phyloP scores from a whole-genome alignment of 202 grass and related monocot genomes.

The Musa balbisiana region DNA sequence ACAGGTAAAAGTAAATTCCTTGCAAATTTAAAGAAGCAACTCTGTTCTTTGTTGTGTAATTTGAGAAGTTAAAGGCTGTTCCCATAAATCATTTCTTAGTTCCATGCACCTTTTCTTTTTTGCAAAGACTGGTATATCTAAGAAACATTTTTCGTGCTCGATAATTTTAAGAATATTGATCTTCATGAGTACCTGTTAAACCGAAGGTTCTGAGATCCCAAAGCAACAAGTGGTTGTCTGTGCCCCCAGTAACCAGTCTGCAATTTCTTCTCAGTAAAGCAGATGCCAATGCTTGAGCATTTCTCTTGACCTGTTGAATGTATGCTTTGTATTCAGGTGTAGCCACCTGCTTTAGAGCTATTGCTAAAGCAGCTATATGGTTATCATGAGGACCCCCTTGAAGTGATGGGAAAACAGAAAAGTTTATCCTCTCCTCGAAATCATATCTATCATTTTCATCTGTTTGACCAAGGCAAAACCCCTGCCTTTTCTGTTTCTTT shows the following conservation, averaged over 20 bases:
- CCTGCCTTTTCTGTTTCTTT: conserved; percentile 29
- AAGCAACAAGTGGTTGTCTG: conserved; percentile 46
- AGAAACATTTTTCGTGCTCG: too few relatives aligned
- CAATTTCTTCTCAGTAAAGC: conserved; percentile 51
- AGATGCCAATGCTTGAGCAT: conserved; percentile 43
- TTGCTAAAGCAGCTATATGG: conserved; percentile 46
- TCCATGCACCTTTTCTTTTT: too few relatives aligned
- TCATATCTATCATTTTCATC: conserved; percentile 28
- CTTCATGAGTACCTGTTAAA: conserved; percentile 33
- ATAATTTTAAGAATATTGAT: conserved; percentile 3
- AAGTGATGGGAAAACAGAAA: conserved; percentile 44
- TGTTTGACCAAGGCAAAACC: conserved; percentile 13
- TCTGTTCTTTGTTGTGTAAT: not conserved
- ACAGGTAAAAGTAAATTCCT: too few relatives aligned
- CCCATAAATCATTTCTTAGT: not conserved
- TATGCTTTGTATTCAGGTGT: conserved; percentile 39
- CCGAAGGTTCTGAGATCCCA: conserved; percentile 50
- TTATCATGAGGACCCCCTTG: conserved; percentile 50
- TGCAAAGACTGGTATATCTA: too few relatives aligned
- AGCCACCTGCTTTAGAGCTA: conserved; percentile 45
- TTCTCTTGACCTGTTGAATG: conserved; percentile 48
- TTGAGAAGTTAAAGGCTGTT: not conserved
- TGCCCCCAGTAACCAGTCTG: conserved; percentile 44
- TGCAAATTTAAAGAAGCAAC: too few relatives aligned
- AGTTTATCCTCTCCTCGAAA: conserved; percentile 45